Conservation (phyloP, 441 rosid genomes). For the Euphorbia celastroides region DNA sequence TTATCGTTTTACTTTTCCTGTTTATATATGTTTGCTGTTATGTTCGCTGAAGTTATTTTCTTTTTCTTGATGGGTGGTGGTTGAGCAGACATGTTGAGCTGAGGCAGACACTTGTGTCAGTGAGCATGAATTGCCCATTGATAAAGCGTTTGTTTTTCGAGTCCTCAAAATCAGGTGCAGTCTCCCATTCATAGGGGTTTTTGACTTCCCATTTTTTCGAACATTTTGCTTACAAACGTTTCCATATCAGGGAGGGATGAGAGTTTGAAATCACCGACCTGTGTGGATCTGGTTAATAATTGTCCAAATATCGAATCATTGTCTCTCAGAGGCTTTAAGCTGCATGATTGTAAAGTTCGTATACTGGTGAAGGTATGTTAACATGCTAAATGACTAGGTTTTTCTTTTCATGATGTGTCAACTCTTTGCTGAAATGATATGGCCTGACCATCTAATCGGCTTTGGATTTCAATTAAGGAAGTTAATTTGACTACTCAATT, state of each 20-base stretch:
- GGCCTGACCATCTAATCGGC: not conserved
- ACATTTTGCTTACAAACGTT: conserved; percentile 22
- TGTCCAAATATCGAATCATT: conserved; percentile 66
- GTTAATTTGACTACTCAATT: too few species aligned
- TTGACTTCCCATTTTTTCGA: conserved; percentile 5
- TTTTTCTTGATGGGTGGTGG: not conserved
- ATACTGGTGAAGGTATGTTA: conserved; percentile 52
- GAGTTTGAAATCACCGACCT: conserved; percentile 51
- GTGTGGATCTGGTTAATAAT: conserved; percentile 53
- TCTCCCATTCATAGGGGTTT: conserved; percentile 15
- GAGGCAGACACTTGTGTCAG: conserved; percentile 55
- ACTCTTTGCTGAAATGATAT: not conserved
- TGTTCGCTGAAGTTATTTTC: conserved; percentile 10
- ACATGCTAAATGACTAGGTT: not conserved
- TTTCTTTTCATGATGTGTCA: conserved; percentile 1
- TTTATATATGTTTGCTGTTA: not conserved
- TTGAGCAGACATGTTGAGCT: conserved; percentile 44
- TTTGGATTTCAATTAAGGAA: not conserved
- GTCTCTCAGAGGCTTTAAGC: conserved; percentile 65
- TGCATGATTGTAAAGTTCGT: conserved; percentile 57
- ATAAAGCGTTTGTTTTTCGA: conserved; percentile 74
- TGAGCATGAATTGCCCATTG: conserved; percentile 57
- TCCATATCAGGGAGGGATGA: conserved; percentile 56
- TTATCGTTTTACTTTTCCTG: not conserved
- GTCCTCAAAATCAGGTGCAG: conserved; percentile 44